phyloP scores from a whole-genome alignment of 2,329 filamentous ascomycete genomes.

The Ophiosphaerella narmari region DNA sequence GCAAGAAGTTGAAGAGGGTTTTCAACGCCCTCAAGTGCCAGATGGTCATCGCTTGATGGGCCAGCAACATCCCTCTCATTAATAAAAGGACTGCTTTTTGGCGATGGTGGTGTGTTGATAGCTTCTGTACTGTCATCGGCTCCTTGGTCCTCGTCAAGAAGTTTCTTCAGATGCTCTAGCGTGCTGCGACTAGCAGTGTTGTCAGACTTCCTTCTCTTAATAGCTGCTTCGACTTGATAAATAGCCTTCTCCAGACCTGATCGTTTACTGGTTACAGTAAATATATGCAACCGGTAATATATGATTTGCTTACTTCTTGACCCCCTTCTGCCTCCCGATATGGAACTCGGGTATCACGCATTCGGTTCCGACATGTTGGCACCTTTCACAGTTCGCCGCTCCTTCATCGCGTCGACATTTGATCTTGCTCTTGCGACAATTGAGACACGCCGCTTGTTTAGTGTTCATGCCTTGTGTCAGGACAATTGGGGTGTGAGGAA shows the following conservation, averaged over 20 bases:
- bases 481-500: too few relatives aligned
- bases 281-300: neutral
- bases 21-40: conserved; percentile 73
- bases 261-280: conserved; percentile 62
- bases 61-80: conserved; percentile 28
- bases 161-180: conserved; percentile 50
- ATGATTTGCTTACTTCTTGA: conserved; percentile 67
- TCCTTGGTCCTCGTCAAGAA: conserved; percentile 56
- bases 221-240: conserved; percentile 72
- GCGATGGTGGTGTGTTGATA: conserved; percentile 1
- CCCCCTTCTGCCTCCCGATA: conserved; percentile 73
- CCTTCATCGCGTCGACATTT: conserved; percentile 61
- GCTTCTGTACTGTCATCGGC: conserved; percentile 9
- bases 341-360: conserved; percentile 72
- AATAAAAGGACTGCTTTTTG: too few relatives aligned
- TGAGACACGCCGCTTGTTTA: conserved; percentile 62
- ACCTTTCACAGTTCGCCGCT: conserved; percentile 64
- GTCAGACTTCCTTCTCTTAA: conserved; percentile 41
- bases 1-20: conserved; percentile 76
- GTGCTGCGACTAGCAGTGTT: conserved; percentile 25
- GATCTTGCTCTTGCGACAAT: conserved; percentile 70
- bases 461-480: conserved; percentile 17
- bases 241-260: conserved; percentile 76
- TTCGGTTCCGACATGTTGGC: conserved; percentile 61
- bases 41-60: conserved; percentile 46